Conservation (phyloP, 2,329 filamentous ascomycete genomes). For the Lanzia echinophila region DNA sequence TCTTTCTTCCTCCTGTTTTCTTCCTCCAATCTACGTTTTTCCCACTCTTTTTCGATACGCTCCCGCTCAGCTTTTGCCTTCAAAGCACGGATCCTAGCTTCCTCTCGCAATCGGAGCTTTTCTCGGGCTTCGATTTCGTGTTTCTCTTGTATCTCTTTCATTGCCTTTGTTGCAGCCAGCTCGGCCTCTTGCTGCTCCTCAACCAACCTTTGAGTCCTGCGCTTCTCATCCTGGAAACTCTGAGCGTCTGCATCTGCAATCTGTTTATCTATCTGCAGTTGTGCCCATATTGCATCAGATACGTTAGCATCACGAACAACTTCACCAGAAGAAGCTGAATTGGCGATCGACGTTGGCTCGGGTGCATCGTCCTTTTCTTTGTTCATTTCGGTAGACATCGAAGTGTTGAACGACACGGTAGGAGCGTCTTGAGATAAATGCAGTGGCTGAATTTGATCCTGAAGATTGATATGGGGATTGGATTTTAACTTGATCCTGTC, state of each 20-base stretch:
- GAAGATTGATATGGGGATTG: neutral
- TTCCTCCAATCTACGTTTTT: slow-evolving; percentile 34
- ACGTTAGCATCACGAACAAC: slow-evolving; percentile 48
- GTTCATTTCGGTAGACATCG: neutral
- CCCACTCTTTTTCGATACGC: slow-evolving; percentile 29
- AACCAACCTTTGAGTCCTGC: slow-evolving; percentile 15
- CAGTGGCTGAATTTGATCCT: slow-evolving; percentile 6
- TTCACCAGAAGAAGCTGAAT: neutral
- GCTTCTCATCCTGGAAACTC: neutral
- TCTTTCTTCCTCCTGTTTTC: slow-evolving; percentile 37
- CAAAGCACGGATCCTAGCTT: slow-evolving; percentile 26
- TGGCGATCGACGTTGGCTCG: neutral
- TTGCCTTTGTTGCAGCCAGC: slow-evolving; percentile 6
- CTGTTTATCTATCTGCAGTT: slow-evolving; percentile 46
- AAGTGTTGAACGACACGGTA: neutral
- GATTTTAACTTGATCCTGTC: neutral
- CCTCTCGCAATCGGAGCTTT: slow-evolving; percentile 18
- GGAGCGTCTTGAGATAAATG: slow-evolving; percentile 1
- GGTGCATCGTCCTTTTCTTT: neutral
- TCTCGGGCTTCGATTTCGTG: too few species aligned
- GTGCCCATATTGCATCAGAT: slow-evolving; percentile 53
- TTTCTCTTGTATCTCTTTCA: neutral
- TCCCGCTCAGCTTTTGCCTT: slow-evolving; percentile 27
- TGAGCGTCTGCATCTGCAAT: slow-evolving; percentile 19
- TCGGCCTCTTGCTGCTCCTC: slow-evolving; percentile 21